A percentile compares a stretch with the other conserved stretches of the same genome.
Evolutionary conservation across 2,329 filamentous ascomycete species (phyloP).

Genomic region (Microdochium trichocladiopsis): DNA sequence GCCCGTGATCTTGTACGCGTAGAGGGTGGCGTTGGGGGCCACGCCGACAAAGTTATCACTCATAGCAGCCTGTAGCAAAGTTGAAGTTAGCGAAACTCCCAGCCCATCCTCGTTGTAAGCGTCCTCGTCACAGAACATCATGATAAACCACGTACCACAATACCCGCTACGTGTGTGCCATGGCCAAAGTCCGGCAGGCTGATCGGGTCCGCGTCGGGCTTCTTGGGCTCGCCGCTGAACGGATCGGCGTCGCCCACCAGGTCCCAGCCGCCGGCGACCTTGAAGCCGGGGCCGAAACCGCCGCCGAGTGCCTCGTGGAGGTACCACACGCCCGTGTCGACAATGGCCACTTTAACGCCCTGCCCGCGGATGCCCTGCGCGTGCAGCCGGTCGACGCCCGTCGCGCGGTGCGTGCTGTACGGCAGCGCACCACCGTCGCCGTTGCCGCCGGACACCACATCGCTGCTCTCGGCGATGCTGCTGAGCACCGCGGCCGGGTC

Average conservation of each 20-base stretch:
- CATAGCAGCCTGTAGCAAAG: no score
- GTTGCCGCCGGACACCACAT: background rate
- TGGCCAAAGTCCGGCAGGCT: background rate
- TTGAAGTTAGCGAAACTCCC: no score
- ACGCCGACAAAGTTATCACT: background rate
- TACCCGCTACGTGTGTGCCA: slow-evolving; percentile 3
- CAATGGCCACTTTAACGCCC: slow-evolving; percentile 9
- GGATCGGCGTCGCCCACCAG: background rate
- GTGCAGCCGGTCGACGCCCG: slow-evolving; percentile 13
- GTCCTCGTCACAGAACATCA: no score
- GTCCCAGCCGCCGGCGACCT: background rate
- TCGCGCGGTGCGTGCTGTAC: slow-evolving; percentile 6
- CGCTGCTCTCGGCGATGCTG: no score
- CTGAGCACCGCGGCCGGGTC: no score
- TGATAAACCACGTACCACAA: no score
- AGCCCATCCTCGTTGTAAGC: no score
- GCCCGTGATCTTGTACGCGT: slow-evolving; percentile 1
- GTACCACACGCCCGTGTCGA: slow-evolving; percentile 5
- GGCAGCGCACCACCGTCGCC: background rate
- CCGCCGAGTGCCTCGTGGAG: background rate
- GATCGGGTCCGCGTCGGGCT: background rate
- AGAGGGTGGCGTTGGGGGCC: slow-evolving; percentile 1
- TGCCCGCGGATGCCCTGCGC: slow-evolving; percentile 8
- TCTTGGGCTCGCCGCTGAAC: background rate
- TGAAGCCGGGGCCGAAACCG: background rate